A percentile compares a stretch with the other conserved stretches of the same genome.
These are phyloP conservation scores for Zanthoxylum bungeanum DNA, from an alignment of 345 rosid species.

Conservation along the genomic window DNA sequence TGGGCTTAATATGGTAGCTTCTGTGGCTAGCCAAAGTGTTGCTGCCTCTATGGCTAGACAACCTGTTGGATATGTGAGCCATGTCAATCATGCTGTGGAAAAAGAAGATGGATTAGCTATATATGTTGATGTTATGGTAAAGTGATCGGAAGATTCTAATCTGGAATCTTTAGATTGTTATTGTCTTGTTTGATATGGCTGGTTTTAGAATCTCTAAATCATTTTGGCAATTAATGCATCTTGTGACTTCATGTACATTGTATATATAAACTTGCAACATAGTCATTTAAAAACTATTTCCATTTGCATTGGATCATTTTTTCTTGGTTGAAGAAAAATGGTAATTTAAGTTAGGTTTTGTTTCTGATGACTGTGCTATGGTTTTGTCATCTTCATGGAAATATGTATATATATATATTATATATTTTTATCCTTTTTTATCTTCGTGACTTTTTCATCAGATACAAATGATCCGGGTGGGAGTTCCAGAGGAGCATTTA, in stretches of 20 bases:
- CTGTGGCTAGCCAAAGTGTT: too few species aligned
- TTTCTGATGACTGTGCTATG: neutral
- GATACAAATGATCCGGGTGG: slow-evolving; percentile 86
- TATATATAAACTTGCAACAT: neutral
- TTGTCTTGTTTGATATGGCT: neutral
- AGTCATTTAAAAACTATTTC: neutral
- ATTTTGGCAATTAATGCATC: neutral
- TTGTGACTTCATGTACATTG: neutral
- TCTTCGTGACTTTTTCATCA: slow-evolving; percentile 15
- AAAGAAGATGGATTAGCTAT: neutral
- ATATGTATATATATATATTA: too few species aligned
- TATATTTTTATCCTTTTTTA: neutral
- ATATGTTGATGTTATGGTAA: neutral
- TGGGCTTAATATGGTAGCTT: too few species aligned
- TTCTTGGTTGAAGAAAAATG: neutral
- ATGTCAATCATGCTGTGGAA: neutral
- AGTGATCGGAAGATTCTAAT: neutral
- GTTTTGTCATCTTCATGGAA: neutral
- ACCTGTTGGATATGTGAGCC: neutral
- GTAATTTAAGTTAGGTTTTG: neutral
- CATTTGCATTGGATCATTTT: neutral
- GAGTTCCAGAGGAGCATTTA: slow-evolving; percentile 84
- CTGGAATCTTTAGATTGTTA: too few species aligned
- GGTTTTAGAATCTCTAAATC: too few species aligned
- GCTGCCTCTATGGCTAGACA: neutral